These are phyloP conservation scores for Durotheca rogersii DNA, from an alignment of 495 filamentous ascomycete genomes.

Conservation along the genomic window DNA sequence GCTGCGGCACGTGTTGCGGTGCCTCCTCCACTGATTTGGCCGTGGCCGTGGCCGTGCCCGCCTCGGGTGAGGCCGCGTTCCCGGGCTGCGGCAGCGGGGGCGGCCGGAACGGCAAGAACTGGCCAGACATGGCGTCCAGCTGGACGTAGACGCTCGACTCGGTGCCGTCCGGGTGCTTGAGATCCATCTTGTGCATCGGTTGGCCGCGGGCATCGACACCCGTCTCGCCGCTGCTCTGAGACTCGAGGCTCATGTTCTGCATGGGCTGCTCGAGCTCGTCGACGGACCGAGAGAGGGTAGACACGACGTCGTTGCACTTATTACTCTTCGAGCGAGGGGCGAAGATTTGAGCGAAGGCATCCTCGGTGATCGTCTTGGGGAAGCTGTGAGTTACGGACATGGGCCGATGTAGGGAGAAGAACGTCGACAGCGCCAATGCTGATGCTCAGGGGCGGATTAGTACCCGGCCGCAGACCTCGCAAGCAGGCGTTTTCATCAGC, in stretches of 20 bases:
- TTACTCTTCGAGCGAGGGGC: conserved; percentile 53
- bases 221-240: conserved; percentile 32
- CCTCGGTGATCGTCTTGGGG: conserved; percentile 67
- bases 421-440: conserved; percentile 87
- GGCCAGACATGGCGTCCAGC: conserved; percentile 50
- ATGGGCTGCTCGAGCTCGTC: conserved; percentile 67
- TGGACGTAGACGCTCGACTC: conserved; percentile 46
- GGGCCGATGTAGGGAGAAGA: conserved; percentile 94
- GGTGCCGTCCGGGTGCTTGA: conserved; percentile 55
- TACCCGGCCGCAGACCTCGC: too few species aligned
- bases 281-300: conserved; percentile 73
- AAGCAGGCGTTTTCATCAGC: neutral
- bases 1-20: conserved; percentile 41
- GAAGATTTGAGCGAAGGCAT: conserved; percentile 82
- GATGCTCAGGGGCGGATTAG: conserved; percentile 16
- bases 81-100: conserved; percentile 70
- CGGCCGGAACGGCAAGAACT: conserved; percentile 73
- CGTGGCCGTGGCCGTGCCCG: conserved; percentile 30
- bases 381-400: conserved; percentile 82
- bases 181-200: conserved; percentile 38
- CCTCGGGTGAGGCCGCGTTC: too few species aligned
- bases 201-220: conserved; percentile 32
- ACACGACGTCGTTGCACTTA: conserved; percentile 66
- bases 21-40: conserved; percentile 39
- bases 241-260: conserved; percentile 37